phyloP scores from a whole-genome alignment of 768 basidiomycete genomes.

The Chalciporus pseudorubinellus region DNA sequence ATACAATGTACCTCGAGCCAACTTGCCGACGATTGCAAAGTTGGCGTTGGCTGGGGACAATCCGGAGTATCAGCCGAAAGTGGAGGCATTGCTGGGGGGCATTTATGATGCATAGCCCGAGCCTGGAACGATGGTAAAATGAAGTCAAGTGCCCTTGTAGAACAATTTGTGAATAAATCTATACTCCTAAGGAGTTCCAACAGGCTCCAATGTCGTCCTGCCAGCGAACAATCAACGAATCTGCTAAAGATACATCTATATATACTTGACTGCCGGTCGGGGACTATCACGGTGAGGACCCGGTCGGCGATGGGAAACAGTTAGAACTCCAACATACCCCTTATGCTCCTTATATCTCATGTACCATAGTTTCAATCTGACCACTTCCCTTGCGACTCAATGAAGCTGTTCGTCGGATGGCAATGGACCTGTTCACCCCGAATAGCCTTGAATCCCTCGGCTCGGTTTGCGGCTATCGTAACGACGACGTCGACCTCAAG shows the following conservation, averaged over 20 bases:
- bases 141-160: no score
- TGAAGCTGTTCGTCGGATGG: slow-evolving; percentile 15
- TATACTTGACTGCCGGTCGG: not conserved
- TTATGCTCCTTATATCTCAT: slow-evolving; percentile 8
- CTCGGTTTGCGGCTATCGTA: not conserved
- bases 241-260: no score
- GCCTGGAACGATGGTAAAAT: no score
- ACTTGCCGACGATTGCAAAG: slow-evolving; percentile 52
- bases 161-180: no score
- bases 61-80: slow-evolving; percentile 34
- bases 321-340: not conserved
- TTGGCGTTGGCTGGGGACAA: slow-evolving; percentile 30
- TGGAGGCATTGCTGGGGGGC: slow-evolving; percentile 49
- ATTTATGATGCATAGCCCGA: slow-evolving; percentile 34
- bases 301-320: slow-evolving; percentile 2
- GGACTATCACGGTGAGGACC: not conserved
- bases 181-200: no score
- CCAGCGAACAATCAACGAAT: no score
- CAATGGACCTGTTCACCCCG: slow-evolving; percentile 13
- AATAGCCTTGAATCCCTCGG: slow-evolving; percentile 9
- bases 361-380: slow-evolving; percentile 4
- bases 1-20: slow-evolving; percentile 61
- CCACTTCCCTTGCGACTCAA: slow-evolving; percentile 1
- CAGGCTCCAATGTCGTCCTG: no score
- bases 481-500: no score